A percentile compares a stretch with the other conserved stretches of the same genome.
Evolutionary conservation across 2,329 filamentous ascomycete genomes (phyloP).

Genomic region (Pseudogymnoascus verrucosus): DNA sequence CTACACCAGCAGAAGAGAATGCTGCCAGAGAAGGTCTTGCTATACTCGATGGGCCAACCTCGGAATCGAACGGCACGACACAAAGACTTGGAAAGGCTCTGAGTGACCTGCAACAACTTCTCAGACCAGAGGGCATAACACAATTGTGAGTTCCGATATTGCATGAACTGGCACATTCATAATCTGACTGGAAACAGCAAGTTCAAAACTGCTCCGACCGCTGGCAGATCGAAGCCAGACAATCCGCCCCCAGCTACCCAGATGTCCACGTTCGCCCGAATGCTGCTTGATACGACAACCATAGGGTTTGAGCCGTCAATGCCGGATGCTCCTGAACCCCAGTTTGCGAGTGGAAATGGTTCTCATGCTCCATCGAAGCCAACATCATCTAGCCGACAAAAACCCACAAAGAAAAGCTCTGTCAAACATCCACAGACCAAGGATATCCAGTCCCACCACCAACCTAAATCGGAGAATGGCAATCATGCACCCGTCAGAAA

Average conservation of each 20-base stretch:
- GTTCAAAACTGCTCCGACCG: conserved; percentile 45
- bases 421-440: neutral
- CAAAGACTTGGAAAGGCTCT: conserved; percentile 63
- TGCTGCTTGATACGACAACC: conserved; percentile 25
- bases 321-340: conserved; percentile 16
- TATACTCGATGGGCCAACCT: conserved; percentile 63
- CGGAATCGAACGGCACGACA: conserved; percentile 48
- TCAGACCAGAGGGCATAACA: conserved; percentile 63
- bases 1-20: conserved; percentile 44
- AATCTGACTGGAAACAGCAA: conserved; percentile 35
- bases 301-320: conserved; percentile 21
- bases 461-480: neutral
- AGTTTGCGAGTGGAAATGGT: neutral
- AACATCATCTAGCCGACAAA: neutral
- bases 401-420: neutral
- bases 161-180: neutral
- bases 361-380: neutral
- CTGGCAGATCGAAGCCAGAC: conserved; percentile 18
- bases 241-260: conserved; percentile 14
- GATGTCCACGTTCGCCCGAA: conserved; percentile 26
- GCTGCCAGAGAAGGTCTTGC: conserved; percentile 48
- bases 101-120: conserved; percentile 64
- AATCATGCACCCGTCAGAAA: neutral
- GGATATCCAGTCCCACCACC: neutral
- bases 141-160: conserved; percentile 35